Evolutionary conservation across 164 flowering plant species (phyloP).

Genomic region (Nelumbo lutea): DNA sequence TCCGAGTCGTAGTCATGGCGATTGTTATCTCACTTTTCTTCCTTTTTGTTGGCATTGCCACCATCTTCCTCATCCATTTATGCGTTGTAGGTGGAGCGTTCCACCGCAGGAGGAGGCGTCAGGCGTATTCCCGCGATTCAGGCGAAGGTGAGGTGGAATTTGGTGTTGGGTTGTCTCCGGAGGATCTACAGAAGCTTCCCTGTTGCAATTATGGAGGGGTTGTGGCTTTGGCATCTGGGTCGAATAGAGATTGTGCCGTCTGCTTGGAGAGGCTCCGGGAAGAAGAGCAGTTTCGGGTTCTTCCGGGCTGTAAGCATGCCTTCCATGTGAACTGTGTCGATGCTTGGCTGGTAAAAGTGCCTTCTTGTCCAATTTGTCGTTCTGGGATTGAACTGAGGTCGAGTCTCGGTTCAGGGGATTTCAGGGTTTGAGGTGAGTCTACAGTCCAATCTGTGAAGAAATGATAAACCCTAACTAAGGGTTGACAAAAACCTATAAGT

Average conservation of each 20-base stretch:
- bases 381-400: conserved; percentile 17
- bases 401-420: background rate
- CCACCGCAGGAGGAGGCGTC: conserved; percentile 27
- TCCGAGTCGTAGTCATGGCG: conserved; percentile 46
- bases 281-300: conserved; percentile 49
- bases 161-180: conserved; percentile 21
- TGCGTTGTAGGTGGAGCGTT: conserved; percentile 33
- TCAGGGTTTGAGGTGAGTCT: background rate
- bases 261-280: conserved; percentile 45
- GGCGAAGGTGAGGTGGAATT: background rate
- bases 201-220: conserved; percentile 23
- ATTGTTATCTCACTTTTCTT: conserved; percentile 49
- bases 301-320: conserved; percentile 45
- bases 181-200: conserved; percentile 31
- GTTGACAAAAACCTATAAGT: too few species aligned
- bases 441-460: too few species aligned
- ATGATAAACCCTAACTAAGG: too few species aligned
- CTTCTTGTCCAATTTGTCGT: conserved; percentile 68
- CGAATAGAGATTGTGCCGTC: conserved; percentile 39
- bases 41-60: conserved; percentile 53
- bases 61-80: conserved; percentile 43
- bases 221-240: background rate
- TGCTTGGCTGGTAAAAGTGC: conserved; percentile 45
- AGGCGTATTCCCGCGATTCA: background rate
- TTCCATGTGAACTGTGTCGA: conserved; percentile 60